Base-by-base conservation (phyloP, 2,329 filamentous ascomycete genomes). In the Fusarium zealandicum region DNA sequence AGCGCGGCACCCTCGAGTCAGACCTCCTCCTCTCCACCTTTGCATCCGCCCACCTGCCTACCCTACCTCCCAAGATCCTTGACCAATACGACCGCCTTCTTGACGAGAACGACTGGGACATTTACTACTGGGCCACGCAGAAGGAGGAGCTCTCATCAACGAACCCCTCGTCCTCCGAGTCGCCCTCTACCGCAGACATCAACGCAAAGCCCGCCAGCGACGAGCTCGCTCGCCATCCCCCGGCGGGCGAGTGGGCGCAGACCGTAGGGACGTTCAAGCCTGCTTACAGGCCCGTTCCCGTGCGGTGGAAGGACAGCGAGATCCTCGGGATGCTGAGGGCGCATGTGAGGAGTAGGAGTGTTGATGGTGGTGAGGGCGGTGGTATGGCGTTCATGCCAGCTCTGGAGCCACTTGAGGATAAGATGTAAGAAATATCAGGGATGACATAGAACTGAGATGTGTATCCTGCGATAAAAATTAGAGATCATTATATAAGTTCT, bases 71-170 rank as follows among this genome's bases (percentile, higher is more conserved):
- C 6, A 75, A 80, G 43, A 90, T 96, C 71, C 86, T 98, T 66
- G 76, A 84, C 66, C 85, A 96, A 75, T 98, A 95, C 79, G 93
- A 98, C 73, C 79, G 83, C 22, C 96, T 99, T 80, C 86, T 99
- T 51, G 95, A 99, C 75, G 95, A 99, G 78, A 99, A 99, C 76
- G 95, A 99, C 79, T 99, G 95, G 95, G 95, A 99, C 73, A 97
- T 99, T 58, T 99, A 99, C 82, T 99, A 99, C 82, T 99, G 95
- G 95, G 92, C 90, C 4, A 99, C 95, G 13, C 95, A 99, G 75
- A 87, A 92, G 66, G 73, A 75, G 60, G 65, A 85, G 28, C 73
- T 79, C 46, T 79, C 84, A 51, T 62, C 72, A 47, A 73, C 77
- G 60, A 67, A 72, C 67, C 70, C 72, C 40, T 53, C 73, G 59